A percentile compares a stretch with the other conserved stretches of the same genome.
phyloP scores from a whole-genome alignment of 164 flowering plant species.

The Chloranthus sessilifolius region DNA sequence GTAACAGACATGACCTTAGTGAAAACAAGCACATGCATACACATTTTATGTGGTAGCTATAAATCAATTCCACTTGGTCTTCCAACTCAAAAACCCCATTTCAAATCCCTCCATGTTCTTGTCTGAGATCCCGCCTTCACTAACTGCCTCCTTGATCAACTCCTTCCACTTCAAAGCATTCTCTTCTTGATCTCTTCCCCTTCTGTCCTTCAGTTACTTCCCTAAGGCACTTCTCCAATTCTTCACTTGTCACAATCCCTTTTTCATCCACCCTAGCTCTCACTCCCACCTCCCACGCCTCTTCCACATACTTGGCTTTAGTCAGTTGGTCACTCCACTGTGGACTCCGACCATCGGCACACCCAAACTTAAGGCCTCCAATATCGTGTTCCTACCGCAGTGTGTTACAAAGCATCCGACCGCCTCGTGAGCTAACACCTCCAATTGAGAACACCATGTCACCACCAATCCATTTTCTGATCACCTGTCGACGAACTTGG shows the following conservation, averaged over 20 bases:
- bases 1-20: no score
- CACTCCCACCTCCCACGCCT: constrained; percentile 21
- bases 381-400: constrained; percentile 34
- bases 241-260: constrained; percentile 15
- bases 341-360: constrained; percentile 35
- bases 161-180: constrained; percentile 14
- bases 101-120: constrained; percentile 16
- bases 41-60: no score
- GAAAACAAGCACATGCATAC: no score
- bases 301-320: constrained; percentile 25
- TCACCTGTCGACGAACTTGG: constrained; percentile 7
- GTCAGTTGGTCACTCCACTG: constrained; percentile 28
- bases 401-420: constrained; percentile 36
- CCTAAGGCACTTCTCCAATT: constrained; percentile 9
- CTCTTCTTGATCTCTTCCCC: constrained; percentile 2
- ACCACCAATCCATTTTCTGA: constrained; percentile 24
- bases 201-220: constrained; percentile 20
- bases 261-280: constrained; percentile 12
- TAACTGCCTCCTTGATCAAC: constrained; percentile 14
- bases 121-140: constrained; percentile 16
- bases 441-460: constrained; percentile 28
- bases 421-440: constrained; percentile 23
- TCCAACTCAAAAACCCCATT: no score
- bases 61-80: no score
- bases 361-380: constrained; percentile 25